Percentiles rank a stretch among this genome's conserved stretches.
Evolutionary conservation across 331 rosid species (phyloP).

Genomic region (Malus hybrid): DNA sequence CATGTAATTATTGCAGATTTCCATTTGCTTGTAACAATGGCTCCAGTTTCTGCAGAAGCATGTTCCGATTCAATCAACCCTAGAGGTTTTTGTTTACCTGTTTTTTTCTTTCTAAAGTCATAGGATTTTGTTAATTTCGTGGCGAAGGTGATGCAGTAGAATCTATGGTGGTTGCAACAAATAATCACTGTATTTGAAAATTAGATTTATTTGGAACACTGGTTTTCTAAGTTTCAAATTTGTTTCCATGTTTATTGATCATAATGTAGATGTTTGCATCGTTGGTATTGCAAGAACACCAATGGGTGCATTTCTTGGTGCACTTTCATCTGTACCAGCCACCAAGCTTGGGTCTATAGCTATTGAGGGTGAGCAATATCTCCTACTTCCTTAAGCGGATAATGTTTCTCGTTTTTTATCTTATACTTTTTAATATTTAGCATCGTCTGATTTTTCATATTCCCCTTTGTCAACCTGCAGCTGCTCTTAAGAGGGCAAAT

Average conservation of each 20-base stretch:
- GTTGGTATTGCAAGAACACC: slow-evolving; percentile 99
- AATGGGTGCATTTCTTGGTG: slow-evolving; percentile 90
- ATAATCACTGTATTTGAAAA: too few relatives aligned
- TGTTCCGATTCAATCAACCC: slow-evolving; percentile 55
- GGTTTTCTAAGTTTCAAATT: neutral
- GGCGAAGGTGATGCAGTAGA: neutral
- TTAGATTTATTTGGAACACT: too few relatives aligned
- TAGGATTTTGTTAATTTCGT: neutral
- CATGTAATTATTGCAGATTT: slow-evolving; percentile 24
- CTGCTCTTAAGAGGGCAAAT: slow-evolving; percentile 87
- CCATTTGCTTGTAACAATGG: slow-evolving; percentile 35
- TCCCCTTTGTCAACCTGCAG: slow-evolving; percentile 26
- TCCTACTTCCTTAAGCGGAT: neutral
- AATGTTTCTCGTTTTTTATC: neutral
- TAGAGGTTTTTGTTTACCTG: slow-evolving; percentile 37
- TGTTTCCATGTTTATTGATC: neutral
- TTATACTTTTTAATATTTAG: neutral
- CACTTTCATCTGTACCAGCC: slow-evolving; percentile 76
- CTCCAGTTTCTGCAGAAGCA: slow-evolving; percentile 41
- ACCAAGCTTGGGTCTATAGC: slow-evolving; percentile 90
- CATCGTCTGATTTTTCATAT: neutral
- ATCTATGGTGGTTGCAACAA: neutral
- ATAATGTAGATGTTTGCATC: slow-evolving; percentile 74
- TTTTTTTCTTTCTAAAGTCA: neutral
- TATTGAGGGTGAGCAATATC: slow-evolving; percentile 53